A percentile compares a stretch with the other conserved stretches of the same genome.
Conservation (phyloP, 1,284 basidiomycete genomes). For the Apiotrichum laibachii region DNA sequence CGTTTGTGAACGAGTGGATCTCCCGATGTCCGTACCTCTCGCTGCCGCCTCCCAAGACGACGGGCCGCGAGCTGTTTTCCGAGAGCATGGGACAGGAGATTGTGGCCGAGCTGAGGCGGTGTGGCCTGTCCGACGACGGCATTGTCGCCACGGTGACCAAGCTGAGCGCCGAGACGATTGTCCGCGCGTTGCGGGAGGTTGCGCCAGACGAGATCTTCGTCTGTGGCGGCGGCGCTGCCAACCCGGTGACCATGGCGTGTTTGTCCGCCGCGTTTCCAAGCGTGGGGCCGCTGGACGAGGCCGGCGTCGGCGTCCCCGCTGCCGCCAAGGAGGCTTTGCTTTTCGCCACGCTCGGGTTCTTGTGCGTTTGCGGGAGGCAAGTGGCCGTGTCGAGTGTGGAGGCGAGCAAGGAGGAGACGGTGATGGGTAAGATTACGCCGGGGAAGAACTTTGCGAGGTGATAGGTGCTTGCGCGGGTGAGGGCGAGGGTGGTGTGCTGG, state of each 20-base stretch:
- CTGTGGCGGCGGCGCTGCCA: constrained; percentile 29
- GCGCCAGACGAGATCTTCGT: constrained; percentile 21
- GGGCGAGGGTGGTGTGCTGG: background rate
- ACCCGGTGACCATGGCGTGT: constrained; percentile 23
- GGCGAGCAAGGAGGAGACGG: constrained; percentile 6
- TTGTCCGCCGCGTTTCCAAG: constrained; percentile 19
- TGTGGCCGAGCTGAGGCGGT: constrained; percentile 8
- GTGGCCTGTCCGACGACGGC: constrained; percentile 18
- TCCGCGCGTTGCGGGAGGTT: constrained; percentile 9
- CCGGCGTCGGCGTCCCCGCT: constrained; percentile 12
- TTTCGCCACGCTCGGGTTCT: constrained; percentile 25
- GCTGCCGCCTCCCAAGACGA: constrained; percentile 11
- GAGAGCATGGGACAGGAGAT: constrained; percentile 21
- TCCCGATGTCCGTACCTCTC: background rate
- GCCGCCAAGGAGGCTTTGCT: constrained; percentile 29
- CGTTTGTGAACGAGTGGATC: constrained; percentile 1
- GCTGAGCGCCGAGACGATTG: constrained; percentile 24
- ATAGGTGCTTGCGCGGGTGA: constrained; percentile 12
- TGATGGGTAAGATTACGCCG: constrained; percentile 25
- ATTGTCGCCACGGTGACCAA: constrained; percentile 27
- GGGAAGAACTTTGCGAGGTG: constrained; percentile 18
- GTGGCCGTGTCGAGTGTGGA: constrained; percentile 17
- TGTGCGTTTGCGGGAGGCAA: constrained; percentile 16
- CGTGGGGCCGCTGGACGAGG: constrained; percentile 24
- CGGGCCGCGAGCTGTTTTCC: constrained; percentile 24